phyloP scores from a whole-genome alignment of 768 basidiomycete genomes.

The Agrocybe chaxingu region DNA sequence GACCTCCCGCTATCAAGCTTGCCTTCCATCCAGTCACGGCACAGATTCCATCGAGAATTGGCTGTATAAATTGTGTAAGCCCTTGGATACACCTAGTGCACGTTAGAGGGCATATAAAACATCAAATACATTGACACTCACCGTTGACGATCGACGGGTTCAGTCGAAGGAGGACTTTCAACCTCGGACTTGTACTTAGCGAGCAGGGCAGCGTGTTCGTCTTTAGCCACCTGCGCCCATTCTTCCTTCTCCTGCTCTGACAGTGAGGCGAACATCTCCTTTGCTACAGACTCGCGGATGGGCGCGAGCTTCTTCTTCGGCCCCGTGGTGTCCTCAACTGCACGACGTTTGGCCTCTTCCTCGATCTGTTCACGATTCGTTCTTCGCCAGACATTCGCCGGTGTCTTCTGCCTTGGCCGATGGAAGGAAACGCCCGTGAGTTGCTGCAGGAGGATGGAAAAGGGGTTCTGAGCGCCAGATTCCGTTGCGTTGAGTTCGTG shows the following conservation, averaged over 20 bases:
- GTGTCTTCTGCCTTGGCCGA: not conserved
- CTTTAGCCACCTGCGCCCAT: conserved; percentile 1
- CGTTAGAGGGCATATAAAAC: not conserved
- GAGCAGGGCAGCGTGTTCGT: not conserved
- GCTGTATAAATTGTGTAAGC: conserved; percentile 2
- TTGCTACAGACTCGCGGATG: conserved; percentile 4
- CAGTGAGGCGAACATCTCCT: conserved; percentile 2
- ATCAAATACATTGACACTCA: not conserved
- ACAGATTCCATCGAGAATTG: conserved; percentile 6
- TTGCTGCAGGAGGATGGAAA: not conserved
- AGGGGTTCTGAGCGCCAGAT: conserved; percentile 3
- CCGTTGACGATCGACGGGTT: conserved; percentile 5
- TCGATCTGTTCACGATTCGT: not conserved
- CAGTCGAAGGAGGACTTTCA: not conserved
- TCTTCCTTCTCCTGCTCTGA: not conserved
- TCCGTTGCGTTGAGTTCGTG: conserved; percentile 6
- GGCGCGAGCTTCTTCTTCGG: not conserved
- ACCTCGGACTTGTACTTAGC: not conserved
- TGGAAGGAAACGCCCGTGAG: not conserved
- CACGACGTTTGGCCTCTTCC: not conserved
- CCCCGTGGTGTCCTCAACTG: not conserved
- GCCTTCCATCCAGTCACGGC: conserved; percentile 9
- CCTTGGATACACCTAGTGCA: conserved; percentile 4
- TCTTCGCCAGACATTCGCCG: conserved; percentile 9
- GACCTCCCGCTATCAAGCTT: conserved; percentile 8